Evolutionary conservation across 176 grass and related monocot genomes (phyloP), one percentile per base, ranked within the genome.

Genomic region (Elaeis guineensis): DNA sequence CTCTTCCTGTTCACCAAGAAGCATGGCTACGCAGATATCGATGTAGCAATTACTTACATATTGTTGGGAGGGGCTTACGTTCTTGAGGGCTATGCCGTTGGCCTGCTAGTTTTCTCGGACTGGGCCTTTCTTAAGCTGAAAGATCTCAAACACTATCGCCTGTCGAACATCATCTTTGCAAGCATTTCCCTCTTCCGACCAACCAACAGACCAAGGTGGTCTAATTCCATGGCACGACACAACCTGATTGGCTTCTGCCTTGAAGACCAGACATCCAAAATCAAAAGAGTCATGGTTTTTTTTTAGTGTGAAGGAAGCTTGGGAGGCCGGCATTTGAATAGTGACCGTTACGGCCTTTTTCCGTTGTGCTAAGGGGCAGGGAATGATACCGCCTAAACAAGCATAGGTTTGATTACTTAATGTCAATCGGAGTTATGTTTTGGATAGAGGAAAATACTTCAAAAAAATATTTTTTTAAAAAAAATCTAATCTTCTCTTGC

Each of bases 21-120:
- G 61, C 14, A 22, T 3, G 23, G 24, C 39, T 70, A 72, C 26
- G 44, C 15, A 6, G 57, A 0, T 17, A 5, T 62, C 15, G 84
- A 93, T 49, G 19, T 73, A 5, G 35, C 5, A 22, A 77, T 89
- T 59, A 88, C 84, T 8, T 95, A 89, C 54, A 54, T 74, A 21
- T 54, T 95, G 4, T 53, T 95, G 4, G 50, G 71, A 1, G 81
- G 77, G 5, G 81, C 75, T 26, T 49, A 89, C 15, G 5, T 57
- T 21, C 83, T 17, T 15, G 14, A 22, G 20, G 39, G 0, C 26
- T 29, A 26, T 3, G 56, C 81, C 5, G 11, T 75, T 1, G 7
- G 48, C 18, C 35, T 54, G 19, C 19, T 14, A 4, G 2, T 80
- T 9, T 44, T 69, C 30, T 82, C 79, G 5, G 52, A 64, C 21